phyloP scores from a whole-genome alignment of 169 alveolate genomes.

The Blepharisma undulans region DNA sequence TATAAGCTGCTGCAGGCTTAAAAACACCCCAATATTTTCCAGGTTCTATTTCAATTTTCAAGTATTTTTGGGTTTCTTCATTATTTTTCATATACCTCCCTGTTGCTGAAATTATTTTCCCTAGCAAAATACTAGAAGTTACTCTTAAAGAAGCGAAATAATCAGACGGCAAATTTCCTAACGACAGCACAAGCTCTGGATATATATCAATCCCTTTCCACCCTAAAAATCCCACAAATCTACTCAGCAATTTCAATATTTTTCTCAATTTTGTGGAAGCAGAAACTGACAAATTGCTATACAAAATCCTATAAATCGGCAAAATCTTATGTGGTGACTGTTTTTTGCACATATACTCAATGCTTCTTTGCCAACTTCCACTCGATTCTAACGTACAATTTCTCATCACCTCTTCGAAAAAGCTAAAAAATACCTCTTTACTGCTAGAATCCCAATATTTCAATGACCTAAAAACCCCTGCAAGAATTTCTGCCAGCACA shows the following conservation, averaged over 20 bases:
- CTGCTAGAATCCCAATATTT: neutral
- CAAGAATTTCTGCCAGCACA: neutral
- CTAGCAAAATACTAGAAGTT: neutral
- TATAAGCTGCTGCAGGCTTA: neutral
- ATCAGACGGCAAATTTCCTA: neutral
- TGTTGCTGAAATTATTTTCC: neutral
- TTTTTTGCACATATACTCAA: neutral
- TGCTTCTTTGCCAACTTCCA: neutral
- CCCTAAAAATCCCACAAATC: neutral
- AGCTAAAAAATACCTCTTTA: neutral
- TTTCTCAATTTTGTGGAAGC: neutral
- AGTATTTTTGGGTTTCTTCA: neutral
- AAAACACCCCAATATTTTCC: neutral
- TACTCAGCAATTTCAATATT: neutral
- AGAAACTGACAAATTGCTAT: neutral
- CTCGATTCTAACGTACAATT: neutral
- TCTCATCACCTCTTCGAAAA: neutral
- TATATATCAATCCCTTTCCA: slow-evolving; percentile 17
- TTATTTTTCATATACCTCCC: neutral
- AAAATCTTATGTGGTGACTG: neutral
- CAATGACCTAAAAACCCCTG: neutral
- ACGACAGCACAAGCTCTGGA: neutral
- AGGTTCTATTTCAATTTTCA: neutral
- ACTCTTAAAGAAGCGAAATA: neutral
- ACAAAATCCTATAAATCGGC: neutral